phyloP scores from a whole-genome alignment of 2,329 filamentous ascomycete genomes.

The Aspergillus sp. region DNA sequence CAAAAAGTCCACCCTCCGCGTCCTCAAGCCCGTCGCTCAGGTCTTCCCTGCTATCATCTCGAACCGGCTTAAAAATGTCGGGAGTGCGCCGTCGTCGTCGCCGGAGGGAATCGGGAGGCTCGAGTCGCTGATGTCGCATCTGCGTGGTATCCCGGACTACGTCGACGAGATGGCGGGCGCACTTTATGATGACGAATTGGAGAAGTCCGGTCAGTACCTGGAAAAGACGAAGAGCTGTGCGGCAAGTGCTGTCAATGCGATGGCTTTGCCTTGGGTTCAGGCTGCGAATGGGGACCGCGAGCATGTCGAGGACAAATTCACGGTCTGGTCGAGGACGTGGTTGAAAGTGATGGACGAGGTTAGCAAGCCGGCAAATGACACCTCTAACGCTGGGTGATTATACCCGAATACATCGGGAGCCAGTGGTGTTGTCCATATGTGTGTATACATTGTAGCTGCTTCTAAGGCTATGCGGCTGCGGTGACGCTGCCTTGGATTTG shows the following conservation, averaged over 20 bases:
- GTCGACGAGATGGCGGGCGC: slow-evolving; percentile 39
- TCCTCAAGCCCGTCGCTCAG: slow-evolving; percentile 35
- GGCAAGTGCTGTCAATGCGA: slow-evolving; percentile 60
- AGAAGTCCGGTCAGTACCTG: slow-evolving; percentile 25
- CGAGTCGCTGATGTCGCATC: slow-evolving; percentile 24
- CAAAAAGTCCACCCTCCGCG: slow-evolving; percentile 34
- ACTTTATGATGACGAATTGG: slow-evolving; percentile 33
- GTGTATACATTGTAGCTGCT: no score
- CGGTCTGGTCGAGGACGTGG: slow-evolving; percentile 60
- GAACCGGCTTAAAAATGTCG: slow-evolving; percentile 30
- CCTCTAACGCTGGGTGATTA: slow-evolving; percentile 1
- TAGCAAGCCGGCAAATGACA: slow-evolving; percentile 18
- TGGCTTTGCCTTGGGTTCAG: slow-evolving; percentile 62
- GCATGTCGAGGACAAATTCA: slow-evolving; percentile 65
- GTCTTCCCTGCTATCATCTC: slow-evolving; percentile 35
- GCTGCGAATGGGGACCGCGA: slow-evolving; percentile 43
- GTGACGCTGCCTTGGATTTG: no score
- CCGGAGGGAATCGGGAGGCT: slow-evolving; percentile 18
- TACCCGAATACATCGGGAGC: slow-evolving; percentile 4
- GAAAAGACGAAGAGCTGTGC: slow-evolving; percentile 35
- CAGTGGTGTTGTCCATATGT: no score
- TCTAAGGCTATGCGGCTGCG: no score
- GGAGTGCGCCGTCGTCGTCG: slow-evolving; percentile 10
- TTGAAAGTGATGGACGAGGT: slow-evolving; percentile 35
- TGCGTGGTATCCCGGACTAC: slow-evolving; percentile 30